phyloP scores from a whole-genome alignment of 1,284 basidiomycete genomes.

The Leccinum huronense region DNA sequence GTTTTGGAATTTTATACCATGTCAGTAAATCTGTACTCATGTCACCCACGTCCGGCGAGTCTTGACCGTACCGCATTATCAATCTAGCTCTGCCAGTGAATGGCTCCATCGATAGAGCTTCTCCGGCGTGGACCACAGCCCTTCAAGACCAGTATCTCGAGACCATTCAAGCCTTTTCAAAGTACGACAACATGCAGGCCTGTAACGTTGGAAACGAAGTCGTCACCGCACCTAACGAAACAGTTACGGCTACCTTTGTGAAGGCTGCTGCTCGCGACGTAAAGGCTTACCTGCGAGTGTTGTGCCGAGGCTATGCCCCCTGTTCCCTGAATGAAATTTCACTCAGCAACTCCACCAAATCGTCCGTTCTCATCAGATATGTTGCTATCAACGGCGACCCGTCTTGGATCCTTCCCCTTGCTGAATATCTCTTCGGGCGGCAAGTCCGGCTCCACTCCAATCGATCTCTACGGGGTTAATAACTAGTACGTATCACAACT shows the following conservation, averaged over 20 bases:
- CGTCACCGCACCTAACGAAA: slow-evolving; percentile 56
- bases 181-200: slow-evolving; percentile 76
- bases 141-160: slow-evolving; percentile 76
- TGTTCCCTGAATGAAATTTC: not conserved
- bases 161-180: slow-evolving; percentile 77
- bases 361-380: slow-evolving; percentile 77
- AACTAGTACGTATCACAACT: slow-evolving; percentile 57
- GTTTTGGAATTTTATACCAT: slow-evolving; percentile 85
- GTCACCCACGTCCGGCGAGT: not conserved
- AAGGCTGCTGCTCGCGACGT: slow-evolving; percentile 90
- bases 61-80: slow-evolving; percentile 48
- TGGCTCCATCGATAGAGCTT: slow-evolving; percentile 78
- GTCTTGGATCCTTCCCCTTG: slow-evolving; percentile 67
- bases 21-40: slow-evolving; percentile 44
- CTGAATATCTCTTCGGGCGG: slow-evolving; percentile 62
- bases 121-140: slow-evolving; percentile 81
- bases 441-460: slow-evolving; percentile 54
- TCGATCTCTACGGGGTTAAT: slow-evolving; percentile 86
- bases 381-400: slow-evolving; percentile 77
- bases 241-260: slow-evolving; percentile 74
- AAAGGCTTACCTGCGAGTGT: slow-evolving; percentile 76
- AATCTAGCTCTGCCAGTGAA: slow-evolving; percentile 84
- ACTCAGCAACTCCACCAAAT: slow-evolving; percentile 64
- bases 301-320: not conserved
- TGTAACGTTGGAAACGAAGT: slow-evolving; percentile 92